Evolutionary conservation across 2,329 filamentous ascomycete species (phyloP), one percentile per base, ranked within the genome.

Genomic region (Pseudogymnoascus sp.): DNA sequence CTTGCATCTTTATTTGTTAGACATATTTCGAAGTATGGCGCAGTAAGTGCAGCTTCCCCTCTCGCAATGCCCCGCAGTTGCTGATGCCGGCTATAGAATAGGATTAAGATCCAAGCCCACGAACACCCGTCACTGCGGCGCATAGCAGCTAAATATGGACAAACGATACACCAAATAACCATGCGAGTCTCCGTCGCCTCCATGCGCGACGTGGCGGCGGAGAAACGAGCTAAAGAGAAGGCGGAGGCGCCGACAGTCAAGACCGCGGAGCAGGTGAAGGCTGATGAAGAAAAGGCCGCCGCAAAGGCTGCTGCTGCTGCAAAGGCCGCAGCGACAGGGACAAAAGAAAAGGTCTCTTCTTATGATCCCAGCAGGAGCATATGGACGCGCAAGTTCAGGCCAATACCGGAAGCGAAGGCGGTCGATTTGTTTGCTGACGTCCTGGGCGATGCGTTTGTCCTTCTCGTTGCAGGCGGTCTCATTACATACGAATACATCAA

Each of bases 11-110:
- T 88, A 56, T 85, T 88, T 67, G 78, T 88, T 70, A 81, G 84
- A 68, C 85, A 88, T 71, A 75, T 88, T 62, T 88, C 85, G 63
- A 88, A 88, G 75, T 88, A 88, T 78, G 85, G 85, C 71, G 85
- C 85, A 63, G 85, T 88, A 81, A 68, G 84, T 75, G 56, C 28
- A n/a, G 25, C 23, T 62, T 16, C 37, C 25, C n/a, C 50, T 4
- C 11, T 16, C 31, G 16, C 11, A 21, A 12, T 53, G 12, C 16
- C 59, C 23, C 23, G 23, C 21, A 11, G 23, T 16, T 35, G 14
- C n/a, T 65, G 37, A 61, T 18, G 28, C 12, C 25, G 1, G 10
- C 56, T 42, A 3, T 66, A 88, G 85, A 88, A 87, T 72, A 84
- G 77, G 67, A 88, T 88, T 70, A 88, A 88, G 71, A 75, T 77